Evolutionary conservation across 192 early-diverging fungal species (phyloP), one percentile per base, ranked within the genome.

Genomic region (Umbelopsis ramanniana): DNA sequence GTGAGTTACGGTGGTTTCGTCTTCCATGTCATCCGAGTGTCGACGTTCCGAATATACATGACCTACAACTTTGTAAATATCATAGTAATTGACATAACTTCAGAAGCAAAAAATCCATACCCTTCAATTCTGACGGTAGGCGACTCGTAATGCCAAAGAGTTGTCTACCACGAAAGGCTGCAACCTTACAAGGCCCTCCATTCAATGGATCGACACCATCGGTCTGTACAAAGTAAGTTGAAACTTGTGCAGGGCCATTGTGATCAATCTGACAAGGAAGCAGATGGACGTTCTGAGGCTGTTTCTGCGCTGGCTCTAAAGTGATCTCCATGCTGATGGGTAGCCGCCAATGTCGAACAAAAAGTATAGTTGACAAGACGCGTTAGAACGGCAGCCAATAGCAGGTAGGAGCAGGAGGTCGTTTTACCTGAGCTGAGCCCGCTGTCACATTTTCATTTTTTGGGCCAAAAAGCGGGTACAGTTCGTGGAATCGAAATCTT

Each of bases 371-470:
- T 43, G 40, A 12, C 6, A 12, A 43, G 40, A 43, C 40, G 40
- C 40, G 40, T n/a, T n/a, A n/a, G n/a, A n/a, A n/a, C n/a, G n/a
- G n/a, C n/a, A n/a, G n/a, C n/a, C n/a, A n/a, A n/a, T n/a, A n/a
- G n/a, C n/a, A n/a, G n/a, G n/a, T n/a, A n/a, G n/a, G n/a, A n/a
- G n/a, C n/a, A n/a, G n/a, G n/a, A n/a, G n/a, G n/a, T n/a, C n/a
- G n/a, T n/a, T n/a, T n/a, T n/a, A 50, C 4, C 48, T 8, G 17
- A 0, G 12, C 33, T 37, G 10, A 19, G 57, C 14, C 57, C 57
- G 57, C 57, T 63, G 57, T 63, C 57, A 63, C 57, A 63, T 38
- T 63, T 63, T 26, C 11, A 38, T 38, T 63, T 63, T 63, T 63
- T 63, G 10, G 17, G 33, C 26, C 57, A 63, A 63, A 23, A 63